These are phyloP conservation scores for Taiozyma onychis DNA, from an alignment of 1,139 yeast genomes.

Conservation along the genomic window DNA sequence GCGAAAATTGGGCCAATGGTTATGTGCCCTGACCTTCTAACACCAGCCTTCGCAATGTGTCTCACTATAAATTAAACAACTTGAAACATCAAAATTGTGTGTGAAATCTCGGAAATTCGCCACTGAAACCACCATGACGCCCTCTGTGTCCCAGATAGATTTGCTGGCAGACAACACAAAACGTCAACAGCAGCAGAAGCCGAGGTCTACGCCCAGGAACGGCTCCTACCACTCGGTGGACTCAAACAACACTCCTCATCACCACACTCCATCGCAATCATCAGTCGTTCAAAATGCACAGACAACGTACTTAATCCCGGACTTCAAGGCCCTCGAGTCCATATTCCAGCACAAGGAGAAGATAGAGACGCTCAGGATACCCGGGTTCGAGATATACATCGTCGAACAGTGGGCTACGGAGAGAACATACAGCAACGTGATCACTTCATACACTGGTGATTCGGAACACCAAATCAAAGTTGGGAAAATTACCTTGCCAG, in stretches of 20 bases:
- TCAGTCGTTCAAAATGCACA: neutral
- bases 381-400: constrained; percentile 81
- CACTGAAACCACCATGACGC: neutral
- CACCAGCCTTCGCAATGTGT: too few relatives aligned
- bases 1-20: neutral
- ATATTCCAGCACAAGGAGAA: constrained; percentile 18
- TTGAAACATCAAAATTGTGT: neutral
- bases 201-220: neutral
- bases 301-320: constrained; percentile 37
- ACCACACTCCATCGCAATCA: neutral
- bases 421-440: constrained; percentile 59
- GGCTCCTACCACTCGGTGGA: neutral
- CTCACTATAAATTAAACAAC: too few relatives aligned
- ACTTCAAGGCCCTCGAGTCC: constrained; percentile 45
- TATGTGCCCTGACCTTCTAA: too few relatives aligned
- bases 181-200: neutral
- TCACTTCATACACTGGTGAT: constrained; percentile 84
- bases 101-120: neutral
- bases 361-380: constrained; percentile 37
- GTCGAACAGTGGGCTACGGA: constrained; percentile 93
- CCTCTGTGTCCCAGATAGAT: neutral
- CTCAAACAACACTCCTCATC: neutral
- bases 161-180: neutral
- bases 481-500: constrained; percentile 53
- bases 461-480: constrained; percentile 55